A percentile compares a stretch with the other conserved stretches of the same genome.
Evolutionary conservation across 2,329 filamentous ascomycete species (phyloP).

Genomic region (Ophiosphaerella korrae): DNA sequence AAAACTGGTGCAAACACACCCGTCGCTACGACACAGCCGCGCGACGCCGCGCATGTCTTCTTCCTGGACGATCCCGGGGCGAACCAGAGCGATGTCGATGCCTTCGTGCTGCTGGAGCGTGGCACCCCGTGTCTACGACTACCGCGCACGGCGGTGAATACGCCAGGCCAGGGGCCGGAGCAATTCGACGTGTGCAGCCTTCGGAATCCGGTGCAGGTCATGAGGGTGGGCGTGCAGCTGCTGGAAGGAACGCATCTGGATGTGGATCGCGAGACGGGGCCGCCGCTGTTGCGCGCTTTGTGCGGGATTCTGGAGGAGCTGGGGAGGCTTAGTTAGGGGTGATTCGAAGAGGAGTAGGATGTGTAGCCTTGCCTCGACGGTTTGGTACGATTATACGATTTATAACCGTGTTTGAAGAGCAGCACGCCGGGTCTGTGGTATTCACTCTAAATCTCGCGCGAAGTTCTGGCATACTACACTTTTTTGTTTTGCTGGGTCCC

Average conservation of each 20-base stretch:
- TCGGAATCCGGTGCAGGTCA: slow-evolving; percentile 18
- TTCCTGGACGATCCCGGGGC: slow-evolving; percentile 14
- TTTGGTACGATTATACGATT: no score
- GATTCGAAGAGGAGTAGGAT: no score
- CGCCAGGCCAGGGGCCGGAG: not conserved
- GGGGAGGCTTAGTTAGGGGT: not conserved
- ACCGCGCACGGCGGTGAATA: not conserved
- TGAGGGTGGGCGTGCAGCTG: slow-evolving; percentile 21
- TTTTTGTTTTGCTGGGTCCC: no score
- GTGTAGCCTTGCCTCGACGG: no score
- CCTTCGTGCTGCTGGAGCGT: slow-evolving; percentile 12
- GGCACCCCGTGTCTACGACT: slow-evolving; percentile 18
- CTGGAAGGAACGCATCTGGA: slow-evolving; percentile 23
- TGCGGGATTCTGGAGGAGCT: slow-evolving; percentile 25
- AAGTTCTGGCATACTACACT: no score
- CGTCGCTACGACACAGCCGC: not conserved
- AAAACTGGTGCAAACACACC: slow-evolving; percentile 18
- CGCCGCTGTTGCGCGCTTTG: slow-evolving; percentile 21
- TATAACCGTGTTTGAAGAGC: no score
- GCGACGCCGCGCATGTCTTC: slow-evolving; percentile 5
- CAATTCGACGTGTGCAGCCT: slow-evolving; percentile 14
- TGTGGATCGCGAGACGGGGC: slow-evolving; percentile 18
- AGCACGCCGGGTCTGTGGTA: no score
- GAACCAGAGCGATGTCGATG: slow-evolving; percentile 13
- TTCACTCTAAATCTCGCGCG: no score